Base-by-base conservation (phyloP, 208 protist genomes). In the Crithidia thermophila region DNA sequence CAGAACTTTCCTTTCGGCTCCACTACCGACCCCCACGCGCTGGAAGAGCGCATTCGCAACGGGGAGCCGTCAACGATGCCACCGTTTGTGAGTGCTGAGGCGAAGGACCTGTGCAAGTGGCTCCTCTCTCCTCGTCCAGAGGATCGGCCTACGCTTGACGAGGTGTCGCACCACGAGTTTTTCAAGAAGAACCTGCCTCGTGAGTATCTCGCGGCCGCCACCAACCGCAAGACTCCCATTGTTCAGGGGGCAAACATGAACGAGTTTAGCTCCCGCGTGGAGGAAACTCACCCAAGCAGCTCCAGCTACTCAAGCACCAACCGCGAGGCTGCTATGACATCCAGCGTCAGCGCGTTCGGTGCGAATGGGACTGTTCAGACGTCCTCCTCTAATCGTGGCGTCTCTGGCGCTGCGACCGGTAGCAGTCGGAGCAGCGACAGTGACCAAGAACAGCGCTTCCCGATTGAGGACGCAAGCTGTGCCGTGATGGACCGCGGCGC, bases 1-100 rank as follows among this genome's bases (percentile, higher is more conserved):
- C 68, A 87, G 55, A 84, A 86, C 58, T 96, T 96, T 56, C 88
- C 91, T 0, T 96, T 96, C 74, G 91, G 90, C n/a, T 80, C 78
- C 11, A 81, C 76, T 8, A 75, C 40, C 8, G 85, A 91, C 47
- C 81, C 76, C 5, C 45, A 73, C 14, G 74, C 71, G 23, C 34
- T 94, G 5, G 77, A 84, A 51, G 72, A 78, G 45, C 73, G 84
- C 9, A 94, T 93, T 28, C 77, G 72, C 42, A 64, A 67, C 33
- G 86, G 85, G 4, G 61, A 77, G 39, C 66, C 88, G 36, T 82
- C 67, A 13, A 36, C 63, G 7, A 84, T 93, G 81, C 82, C 89
- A 4, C 27, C 62, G 3, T 70, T 65, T 59, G 79, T 95, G 57
- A 89, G 82, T 43, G 51, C 73, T 0, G 75, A 88, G 51, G 84